Conservation (phyloP, 495 filamentous ascomycete genomes). For the Tuber magnatum region DNA sequence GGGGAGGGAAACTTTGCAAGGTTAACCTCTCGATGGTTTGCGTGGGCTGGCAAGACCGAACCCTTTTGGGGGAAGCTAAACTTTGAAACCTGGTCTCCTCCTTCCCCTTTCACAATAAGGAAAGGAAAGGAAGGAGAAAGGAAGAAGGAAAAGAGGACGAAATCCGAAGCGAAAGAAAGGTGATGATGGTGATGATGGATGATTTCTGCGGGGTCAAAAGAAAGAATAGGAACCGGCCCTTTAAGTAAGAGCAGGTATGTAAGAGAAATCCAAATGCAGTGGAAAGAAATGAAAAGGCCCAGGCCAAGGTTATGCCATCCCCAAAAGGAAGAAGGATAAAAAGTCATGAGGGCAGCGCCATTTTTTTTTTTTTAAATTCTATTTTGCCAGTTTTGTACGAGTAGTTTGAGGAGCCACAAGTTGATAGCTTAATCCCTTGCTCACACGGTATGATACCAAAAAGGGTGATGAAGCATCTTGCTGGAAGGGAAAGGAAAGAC, state of each 20-base stretch:
- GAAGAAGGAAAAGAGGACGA: background rate
- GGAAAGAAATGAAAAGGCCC: conserved; percentile 6
- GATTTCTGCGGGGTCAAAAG: background rate
- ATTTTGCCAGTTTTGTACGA: conserved; percentile 3
- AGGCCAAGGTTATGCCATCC: conserved; percentile 14
- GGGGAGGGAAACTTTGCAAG: conserved; percentile 1
- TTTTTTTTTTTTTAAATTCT: conserved; percentile 16
- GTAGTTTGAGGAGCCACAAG: background rate
- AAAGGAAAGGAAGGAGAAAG: background rate
- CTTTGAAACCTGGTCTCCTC: background rate
- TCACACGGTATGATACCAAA: conserved; percentile 5
- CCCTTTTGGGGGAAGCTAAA: background rate
- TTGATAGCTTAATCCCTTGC: background rate
- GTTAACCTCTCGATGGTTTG: background rate
- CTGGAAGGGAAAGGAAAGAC: background rate
- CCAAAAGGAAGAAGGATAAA: conserved; percentile 10
- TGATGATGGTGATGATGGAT: too few species aligned
- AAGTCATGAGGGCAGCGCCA: background rate
- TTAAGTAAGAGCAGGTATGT: conserved; percentile 5
- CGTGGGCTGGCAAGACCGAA: background rate
- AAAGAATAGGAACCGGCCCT: conserved; percentile 6
- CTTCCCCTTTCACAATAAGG: conserved; percentile 1
- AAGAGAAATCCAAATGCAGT: background rate
- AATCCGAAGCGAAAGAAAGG: background rate
- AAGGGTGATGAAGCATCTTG: conserved; percentile 9